phyloP scores from a whole-genome alignment of 139 green algal species.

The Chlamydomonas schloesseri region DNA sequence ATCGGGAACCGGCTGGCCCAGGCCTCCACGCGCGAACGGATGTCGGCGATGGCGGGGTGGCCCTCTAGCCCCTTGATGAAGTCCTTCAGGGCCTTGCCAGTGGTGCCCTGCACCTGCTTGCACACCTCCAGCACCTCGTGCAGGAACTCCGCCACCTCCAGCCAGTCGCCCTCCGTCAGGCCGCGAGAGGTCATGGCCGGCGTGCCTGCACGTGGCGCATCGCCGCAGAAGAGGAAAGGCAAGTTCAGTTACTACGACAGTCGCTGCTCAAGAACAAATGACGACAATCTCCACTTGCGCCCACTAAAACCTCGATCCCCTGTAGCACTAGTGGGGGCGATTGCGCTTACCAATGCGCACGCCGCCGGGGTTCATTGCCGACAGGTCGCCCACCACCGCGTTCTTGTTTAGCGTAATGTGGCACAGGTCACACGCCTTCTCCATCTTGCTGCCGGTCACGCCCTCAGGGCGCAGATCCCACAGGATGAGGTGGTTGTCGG shows the following conservation, averaged over 20 bases:
- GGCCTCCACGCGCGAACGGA: conserved; percentile 61
- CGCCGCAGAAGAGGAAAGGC: too few relatives aligned
- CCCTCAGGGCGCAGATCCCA: conserved; percentile 89
- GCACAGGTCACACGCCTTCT: conserved; percentile 92
- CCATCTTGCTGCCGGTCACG: conserved; percentile 84
- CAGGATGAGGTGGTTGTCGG: conserved; percentile 97
- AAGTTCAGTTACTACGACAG: too few relatives aligned
- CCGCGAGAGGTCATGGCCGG: conserved; percentile 96
- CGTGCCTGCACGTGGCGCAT: conserved; percentile 61
- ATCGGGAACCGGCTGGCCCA: conserved; percentile 67
- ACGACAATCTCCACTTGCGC: too few relatives aligned
- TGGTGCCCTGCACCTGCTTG: conserved; percentile 82
- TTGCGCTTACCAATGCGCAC: conserved; percentile 87
- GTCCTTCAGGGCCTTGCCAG: conserved; percentile 91
- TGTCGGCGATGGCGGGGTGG: conserved; percentile 54
- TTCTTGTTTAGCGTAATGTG: conserved; percentile 99
- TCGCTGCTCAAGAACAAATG: too few relatives aligned
- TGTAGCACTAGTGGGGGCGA: too few relatives aligned
- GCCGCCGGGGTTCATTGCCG: conserved; percentile 93
- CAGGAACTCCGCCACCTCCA: conserved; percentile 89
- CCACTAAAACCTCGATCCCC: too few relatives aligned
- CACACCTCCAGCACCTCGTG: conserved; percentile 77
- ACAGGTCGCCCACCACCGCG: conserved; percentile 87
- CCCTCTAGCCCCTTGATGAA: conserved; percentile 70
- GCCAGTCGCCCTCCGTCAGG: conserved; percentile 91